Percentiles rank a stretch among this genome's conserved stretches.
These are phyloP conservation scores for Lasiosphaeriaceae sp. DNA, from an alignment of 495 filamentous ascomycete genomes.

Conservation along the genomic window DNA sequence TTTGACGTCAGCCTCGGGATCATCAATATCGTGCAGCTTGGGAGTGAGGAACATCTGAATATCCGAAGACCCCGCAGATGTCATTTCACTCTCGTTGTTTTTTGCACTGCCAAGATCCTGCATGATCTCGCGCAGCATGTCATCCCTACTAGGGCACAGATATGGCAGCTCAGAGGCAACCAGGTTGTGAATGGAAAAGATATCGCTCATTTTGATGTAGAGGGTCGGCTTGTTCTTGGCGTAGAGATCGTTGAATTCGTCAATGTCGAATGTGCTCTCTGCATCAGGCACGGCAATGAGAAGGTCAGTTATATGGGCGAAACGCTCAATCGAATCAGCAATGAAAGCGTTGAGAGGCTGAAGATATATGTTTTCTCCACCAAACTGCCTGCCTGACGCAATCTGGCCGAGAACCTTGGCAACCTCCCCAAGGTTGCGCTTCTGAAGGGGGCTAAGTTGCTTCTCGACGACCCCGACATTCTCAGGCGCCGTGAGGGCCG, in stretches of 20 bases:
- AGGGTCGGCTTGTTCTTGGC: conserved; percentile 92
- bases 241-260: conserved; percentile 97
- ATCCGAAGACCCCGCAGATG: conserved; percentile 79
- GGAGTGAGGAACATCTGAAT: conserved; percentile 89
- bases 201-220: conserved; percentile 97
- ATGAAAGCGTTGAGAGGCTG: conserved; percentile 91
- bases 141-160: conserved; percentile 76
- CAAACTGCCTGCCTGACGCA: conserved; percentile 79
- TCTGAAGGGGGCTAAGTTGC: conserved; percentile 82
- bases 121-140: conserved; percentile 85
- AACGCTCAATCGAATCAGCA: conserved; percentile 74
- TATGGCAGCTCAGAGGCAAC: conserved; percentile 71
- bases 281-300: conserved; percentile 81
- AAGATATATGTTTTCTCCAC: conserved; percentile 90
- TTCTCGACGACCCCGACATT: conserved; percentile 86
- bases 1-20: conserved; percentile 88
- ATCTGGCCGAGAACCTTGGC: conserved; percentile 88
- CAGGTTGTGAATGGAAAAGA: conserved; percentile 92
- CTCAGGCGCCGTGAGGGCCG: conserved; percentile 81
- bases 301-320: conserved; percentile 65
- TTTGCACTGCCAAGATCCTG: conserved; percentile 92
- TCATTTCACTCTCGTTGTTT: conserved; percentile 89
- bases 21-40: conserved; percentile 85
- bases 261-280: conserved; percentile 92
- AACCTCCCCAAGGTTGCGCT: conserved; percentile 87